Evolutionary conservation across 371 early-diverging fungal genomes (phyloP).

Genomic region (Batkoa obscura): DNA sequence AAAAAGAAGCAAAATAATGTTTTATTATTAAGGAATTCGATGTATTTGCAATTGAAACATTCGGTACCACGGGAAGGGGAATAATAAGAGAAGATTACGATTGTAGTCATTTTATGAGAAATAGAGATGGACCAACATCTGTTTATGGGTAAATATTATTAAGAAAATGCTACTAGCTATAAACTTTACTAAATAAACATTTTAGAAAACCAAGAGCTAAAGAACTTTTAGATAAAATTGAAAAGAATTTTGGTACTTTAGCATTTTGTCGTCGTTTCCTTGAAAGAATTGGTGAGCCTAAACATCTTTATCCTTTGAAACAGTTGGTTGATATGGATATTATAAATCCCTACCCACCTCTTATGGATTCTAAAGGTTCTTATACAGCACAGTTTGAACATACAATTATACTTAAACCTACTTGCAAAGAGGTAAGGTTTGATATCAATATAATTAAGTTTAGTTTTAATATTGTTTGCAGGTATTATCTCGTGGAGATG

Average conservation of each 20-base stretch:
- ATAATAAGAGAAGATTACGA: conserved; percentile 83
- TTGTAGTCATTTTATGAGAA: conserved; percentile 87
- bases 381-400: conserved; percentile 99
- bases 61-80: conserved; percentile 97
- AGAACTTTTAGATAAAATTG: conserved; percentile 69
- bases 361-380: conserved; percentile 77
- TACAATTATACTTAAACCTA: conserved; percentile 80
- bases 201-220: conserved; percentile 52
- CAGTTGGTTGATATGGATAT: conserved; percentile 73
- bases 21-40: conserved; percentile 56
- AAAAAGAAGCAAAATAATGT: no score
- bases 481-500: conserved; percentile 32
- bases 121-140: conserved; percentile 27
- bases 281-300: conserved; percentile 77
- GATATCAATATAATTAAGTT: no score
- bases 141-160: neutral
- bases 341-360: conserved; percentile 87
- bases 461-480: neutral
- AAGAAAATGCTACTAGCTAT: neutral
- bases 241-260: conserved; percentile 87
- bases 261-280: conserved; percentile 97
- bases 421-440: conserved; percentile 56
- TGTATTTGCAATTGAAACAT: conserved; percentile 97
- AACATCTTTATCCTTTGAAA: conserved; percentile 68
- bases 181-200: conserved; percentile 12